Evolutionary conservation across 1,284 basidiomycete genomes (phyloP).

Genomic region (Butyriboletus appendiculatus): DNA sequence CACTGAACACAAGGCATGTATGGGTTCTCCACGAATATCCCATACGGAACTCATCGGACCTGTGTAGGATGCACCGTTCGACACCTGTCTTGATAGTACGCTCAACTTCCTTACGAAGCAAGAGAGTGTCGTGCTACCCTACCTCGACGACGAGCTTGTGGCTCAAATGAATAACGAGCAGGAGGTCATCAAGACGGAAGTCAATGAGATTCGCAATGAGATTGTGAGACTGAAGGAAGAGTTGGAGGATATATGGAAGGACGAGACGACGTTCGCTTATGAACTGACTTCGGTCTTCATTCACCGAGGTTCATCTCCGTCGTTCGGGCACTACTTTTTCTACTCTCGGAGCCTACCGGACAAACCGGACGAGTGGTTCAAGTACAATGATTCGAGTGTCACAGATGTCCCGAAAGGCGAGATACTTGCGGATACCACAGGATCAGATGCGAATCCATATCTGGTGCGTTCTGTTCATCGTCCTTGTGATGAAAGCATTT

Average conservation of each 20-base stretch:
- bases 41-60: background rate
- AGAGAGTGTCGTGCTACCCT: conserved; percentile 41
- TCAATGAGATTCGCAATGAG: conserved; percentile 58
- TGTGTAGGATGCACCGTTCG: conserved; percentile 57
- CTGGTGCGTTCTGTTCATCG: conserved; percentile 50
- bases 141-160: conserved; percentile 56
- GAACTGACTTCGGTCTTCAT: conserved; percentile 96
- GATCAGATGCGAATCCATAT: conserved; percentile 81
- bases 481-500: conserved; percentile 1
- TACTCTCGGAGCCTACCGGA: conserved; percentile 81
- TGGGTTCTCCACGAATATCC: conserved; percentile 13
- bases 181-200: conserved; percentile 55
- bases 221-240: conserved; percentile 63
- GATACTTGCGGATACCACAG: conserved; percentile 78
- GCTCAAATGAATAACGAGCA: conserved; percentile 54
- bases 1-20: conserved; percentile 65
- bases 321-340: conserved; percentile 89
- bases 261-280: conserved; percentile 72
- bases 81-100: conserved; percentile 52
- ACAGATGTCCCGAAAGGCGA: conserved; percentile 72
- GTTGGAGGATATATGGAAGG: conserved; percentile 79
- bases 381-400: conserved; percentile 91
- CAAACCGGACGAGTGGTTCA: conserved; percentile 85
- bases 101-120: conserved; percentile 56
- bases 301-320: conserved; percentile 85